phyloP scores from a whole-genome alignment of 805 yeast species.

The Lipomyces sp. region DNA sequence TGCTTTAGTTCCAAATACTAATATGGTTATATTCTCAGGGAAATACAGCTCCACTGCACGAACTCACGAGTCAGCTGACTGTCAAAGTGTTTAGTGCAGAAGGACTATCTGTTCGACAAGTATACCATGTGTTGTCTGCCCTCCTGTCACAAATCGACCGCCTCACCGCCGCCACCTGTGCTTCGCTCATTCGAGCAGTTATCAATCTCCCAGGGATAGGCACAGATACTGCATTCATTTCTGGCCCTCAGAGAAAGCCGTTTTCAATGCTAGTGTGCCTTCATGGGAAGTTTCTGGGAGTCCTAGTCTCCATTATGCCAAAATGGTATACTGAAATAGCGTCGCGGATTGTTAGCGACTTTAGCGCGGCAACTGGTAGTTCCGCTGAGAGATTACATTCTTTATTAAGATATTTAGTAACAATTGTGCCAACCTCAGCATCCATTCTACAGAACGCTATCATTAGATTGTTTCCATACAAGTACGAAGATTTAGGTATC shows the following conservation, averaged over 20 bases:
- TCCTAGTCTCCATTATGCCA: conserved; percentile 83
- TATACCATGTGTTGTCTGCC: conserved; percentile 59
- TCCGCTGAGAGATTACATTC: conserved; percentile 60
- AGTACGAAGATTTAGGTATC: conserved; percentile 60
- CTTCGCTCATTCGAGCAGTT: conserved; percentile 62
- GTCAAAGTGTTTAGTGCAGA: conserved; percentile 60
- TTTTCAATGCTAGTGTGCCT: conserved; percentile 42
- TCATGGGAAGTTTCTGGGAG: conserved; percentile 73
- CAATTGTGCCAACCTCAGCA: conserved; percentile 80
- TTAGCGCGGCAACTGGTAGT: conserved; percentile 47
- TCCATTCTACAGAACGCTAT: conserved; percentile 64
- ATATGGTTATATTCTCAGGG: conserved; percentile 43
- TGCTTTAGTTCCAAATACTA: conserved; percentile 38
- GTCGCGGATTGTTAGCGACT: conserved; percentile 65
- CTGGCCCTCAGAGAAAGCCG: conserved; percentile 12
- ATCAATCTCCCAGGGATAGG: conserved; percentile 68
- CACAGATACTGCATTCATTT: conserved; percentile 51
- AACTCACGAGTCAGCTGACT: conserved; percentile 62
- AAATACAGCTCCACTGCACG: conserved; percentile 61
- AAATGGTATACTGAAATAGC: conserved; percentile 90
- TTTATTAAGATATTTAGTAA: conserved; percentile 65
- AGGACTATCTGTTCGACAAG: conserved; percentile 57
- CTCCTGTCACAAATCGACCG: conserved; percentile 69
- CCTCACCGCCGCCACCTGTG: conserved; percentile 61
- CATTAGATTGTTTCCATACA: conserved; percentile 75